Percentiles rank a stretch among this genome's conserved stretches.
Evolutionary conservation across 768 basidiomycete species (phyloP).

Genomic region (Galerina sulciceps): DNA sequence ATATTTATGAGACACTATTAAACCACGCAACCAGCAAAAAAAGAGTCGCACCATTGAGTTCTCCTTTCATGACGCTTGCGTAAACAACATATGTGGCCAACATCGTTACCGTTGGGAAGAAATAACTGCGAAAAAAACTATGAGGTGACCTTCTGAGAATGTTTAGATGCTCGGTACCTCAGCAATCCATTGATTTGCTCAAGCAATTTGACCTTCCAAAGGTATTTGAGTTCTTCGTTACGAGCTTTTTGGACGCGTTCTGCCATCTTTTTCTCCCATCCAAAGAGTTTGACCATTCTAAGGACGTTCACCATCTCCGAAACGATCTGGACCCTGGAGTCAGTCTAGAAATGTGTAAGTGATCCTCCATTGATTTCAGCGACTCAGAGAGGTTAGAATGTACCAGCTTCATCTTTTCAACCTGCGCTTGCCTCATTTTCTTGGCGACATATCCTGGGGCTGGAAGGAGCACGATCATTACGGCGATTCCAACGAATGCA

Average conservation of each 20-base stretch:
- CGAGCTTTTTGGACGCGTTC: constrained; percentile 57
- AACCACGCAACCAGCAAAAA: not conserved
- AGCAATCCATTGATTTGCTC: constrained; percentile 23
- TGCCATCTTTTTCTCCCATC: constrained; percentile 62
- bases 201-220: constrained; percentile 47
- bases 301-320: constrained; percentile 64
- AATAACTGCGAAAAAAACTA: not conserved
- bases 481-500: constrained; percentile 58
- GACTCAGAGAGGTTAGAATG: not conserved
- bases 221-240: constrained; percentile 59
- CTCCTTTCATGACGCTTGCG: constrained; percentile 42
- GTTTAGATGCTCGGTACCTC: not conserved
- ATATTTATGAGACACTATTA: not conserved
- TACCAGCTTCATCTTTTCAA: constrained; percentile 50
- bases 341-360: constrained; percentile 30
- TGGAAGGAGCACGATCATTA: constrained; percentile 58
- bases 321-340: constrained; percentile 63
- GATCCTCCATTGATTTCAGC: not conserved
- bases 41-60: constrained; percentile 29
- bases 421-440: constrained; percentile 49
- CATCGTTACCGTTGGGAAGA: constrained; percentile 70
- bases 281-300: constrained; percentile 76
- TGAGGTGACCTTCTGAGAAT: not conserved
- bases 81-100: constrained; percentile 65
- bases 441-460: constrained; percentile 61